Base-by-base conservation (phyloP, 78 protist genomes). In the Monosiga brevicollis region DNA sequence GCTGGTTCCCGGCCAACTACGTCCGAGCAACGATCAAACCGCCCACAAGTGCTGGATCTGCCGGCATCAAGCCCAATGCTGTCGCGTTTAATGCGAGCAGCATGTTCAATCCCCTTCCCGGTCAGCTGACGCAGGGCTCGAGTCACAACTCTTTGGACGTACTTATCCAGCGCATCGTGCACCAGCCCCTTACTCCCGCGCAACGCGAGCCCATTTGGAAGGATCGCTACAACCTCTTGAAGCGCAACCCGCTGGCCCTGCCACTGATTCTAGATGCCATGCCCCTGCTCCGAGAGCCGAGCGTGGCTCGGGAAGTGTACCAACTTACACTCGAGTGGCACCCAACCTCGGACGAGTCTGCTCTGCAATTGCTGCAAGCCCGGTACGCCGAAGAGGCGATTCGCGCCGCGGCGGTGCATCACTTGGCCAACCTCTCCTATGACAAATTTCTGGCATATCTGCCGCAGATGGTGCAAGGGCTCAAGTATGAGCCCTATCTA, bases 301-400 rank as follows among this genome's bases (percentile, higher is more conserved):
- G 35, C 43, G 25, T 23, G 83, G 72, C 54, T 91, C 15, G 40
- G 24, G 29, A 42, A 34, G 39, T 91, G 94, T 91, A 79, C 84
- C 73, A 49, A 25, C 81, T 87, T 35, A 70, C 88, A 0, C 49
- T 23, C 34, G 72, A 39, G 72, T 91, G 94, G 94, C 81, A 87
- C 42, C 76, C 49, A n/a, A 71, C 84, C 2, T 70, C 41, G n/a
- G 89, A 91, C 3, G 82, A 25, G 49, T 35, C 41, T 37, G 89
- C 92, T 15, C 78, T 95, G n/a, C 92, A 88, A 37, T 84, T 95
- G 32, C 82, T 95, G n/a, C 94, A 94, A 49, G 84, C 90, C n/a
- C 80, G 87, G 34, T 89, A 73, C 80, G 87, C 86, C n/a, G 94
- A 95, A 76, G 3, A 43, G 29, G 1, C n/a, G 3, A 92, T 95